These are phyloP conservation scores for Alternaria viburni DNA, from an alignment of 2,329 filamentous ascomycete genomes.

Conservation along the genomic window DNA sequence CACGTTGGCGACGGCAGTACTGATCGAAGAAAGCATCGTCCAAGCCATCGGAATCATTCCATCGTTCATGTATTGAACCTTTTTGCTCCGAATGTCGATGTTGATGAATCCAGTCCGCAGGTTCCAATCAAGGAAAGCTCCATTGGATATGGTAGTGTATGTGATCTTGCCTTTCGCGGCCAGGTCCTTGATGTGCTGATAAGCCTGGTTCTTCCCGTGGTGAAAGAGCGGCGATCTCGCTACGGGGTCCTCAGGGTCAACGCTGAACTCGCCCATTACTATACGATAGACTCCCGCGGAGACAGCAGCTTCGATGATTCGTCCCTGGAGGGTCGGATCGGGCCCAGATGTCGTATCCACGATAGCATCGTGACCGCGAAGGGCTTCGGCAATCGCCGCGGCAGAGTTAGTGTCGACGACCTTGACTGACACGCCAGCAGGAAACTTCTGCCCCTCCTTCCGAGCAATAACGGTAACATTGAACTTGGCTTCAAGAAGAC, in stretches of 20 bases:
- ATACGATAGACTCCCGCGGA: conserved; percentile 16
- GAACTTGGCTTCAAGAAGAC: not conserved
- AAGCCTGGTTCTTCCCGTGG: conserved; percentile 13
- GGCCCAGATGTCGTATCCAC: conserved; percentile 52
- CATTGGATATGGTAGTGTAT: conserved; percentile 14
- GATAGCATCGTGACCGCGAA: conserved; percentile 56
- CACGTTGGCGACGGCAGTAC: conserved; percentile 1
- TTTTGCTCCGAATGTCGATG: conserved; percentile 10
- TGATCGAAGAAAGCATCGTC: conserved; percentile 7
- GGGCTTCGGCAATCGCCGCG: not conserved
- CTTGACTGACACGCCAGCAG: not conserved
- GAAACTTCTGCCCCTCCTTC: not conserved
- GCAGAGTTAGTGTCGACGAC: not conserved
- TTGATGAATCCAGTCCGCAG: conserved; percentile 12
- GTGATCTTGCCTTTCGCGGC: conserved; percentile 8
- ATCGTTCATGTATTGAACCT: conserved; percentile 10
- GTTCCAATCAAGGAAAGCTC: conserved; percentile 17
- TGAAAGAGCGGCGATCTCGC: conserved; percentile 9
- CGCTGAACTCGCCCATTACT: conserved; percentile 14
- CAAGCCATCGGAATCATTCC: conserved; percentile 3
- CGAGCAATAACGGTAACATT: not conserved
- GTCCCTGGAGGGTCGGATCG: conserved; percentile 50
- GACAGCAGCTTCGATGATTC: conserved; percentile 18
- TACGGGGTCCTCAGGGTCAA: conserved; percentile 10
- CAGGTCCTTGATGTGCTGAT: conserved; percentile 11